A percentile compares a stretch with the other conserved stretches of the same genome.
Evolutionary conservation across 2,329 filamentous ascomycete species (phyloP).

Genomic region (Didymella lethalis): DNA sequence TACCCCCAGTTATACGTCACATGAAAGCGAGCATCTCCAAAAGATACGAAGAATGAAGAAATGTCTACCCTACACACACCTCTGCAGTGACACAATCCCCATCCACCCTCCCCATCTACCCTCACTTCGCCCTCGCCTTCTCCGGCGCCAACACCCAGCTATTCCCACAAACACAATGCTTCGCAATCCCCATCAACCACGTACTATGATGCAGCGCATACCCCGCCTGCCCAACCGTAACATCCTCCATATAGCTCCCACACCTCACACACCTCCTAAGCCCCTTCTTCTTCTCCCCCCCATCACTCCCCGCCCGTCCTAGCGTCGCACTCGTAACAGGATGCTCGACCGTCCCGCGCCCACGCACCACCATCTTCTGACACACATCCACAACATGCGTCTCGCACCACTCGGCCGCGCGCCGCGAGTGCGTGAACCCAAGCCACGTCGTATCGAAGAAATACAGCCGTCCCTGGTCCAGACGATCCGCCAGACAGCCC

Average conservation of each 20-base stretch:
- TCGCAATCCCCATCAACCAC: slow-evolving; percentile 50
- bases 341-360: slow-evolving; percentile 37
- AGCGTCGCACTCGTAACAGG: slow-evolving; percentile 18
- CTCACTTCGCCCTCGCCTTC: slow-evolving; percentile 26
- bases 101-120: no score
- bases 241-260: slow-evolving; percentile 57
- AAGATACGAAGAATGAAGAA: slow-evolving; percentile 32
- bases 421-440: slow-evolving; percentile 67
- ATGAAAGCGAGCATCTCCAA: slow-evolving; percentile 29
- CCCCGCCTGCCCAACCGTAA: slow-evolving; percentile 42
- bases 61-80: slow-evolving; percentile 8
- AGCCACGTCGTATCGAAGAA: slow-evolving; percentile 76
- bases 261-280: slow-evolving; percentile 55
- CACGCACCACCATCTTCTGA: slow-evolving; percentile 58
- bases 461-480: slow-evolving; percentile 73
- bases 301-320: slow-evolving; percentile 31
- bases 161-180: slow-evolving; percentile 51
- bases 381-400: slow-evolving; percentile 66
- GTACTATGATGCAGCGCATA: slow-evolving; percentile 42
- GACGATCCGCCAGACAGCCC: slow-evolving; percentile 62
- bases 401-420: slow-evolving; percentile 67
- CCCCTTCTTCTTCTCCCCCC: slow-evolving; percentile 24
- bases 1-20: slow-evolving; percentile 25
- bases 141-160: slow-evolving; percentile 48
- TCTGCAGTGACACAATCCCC: background rate